These are phyloP conservation scores for Exophiala phaeomuriformis DNA, from an alignment of 2,329 filamentous ascomycete species.

Conservation along the genomic window DNA sequence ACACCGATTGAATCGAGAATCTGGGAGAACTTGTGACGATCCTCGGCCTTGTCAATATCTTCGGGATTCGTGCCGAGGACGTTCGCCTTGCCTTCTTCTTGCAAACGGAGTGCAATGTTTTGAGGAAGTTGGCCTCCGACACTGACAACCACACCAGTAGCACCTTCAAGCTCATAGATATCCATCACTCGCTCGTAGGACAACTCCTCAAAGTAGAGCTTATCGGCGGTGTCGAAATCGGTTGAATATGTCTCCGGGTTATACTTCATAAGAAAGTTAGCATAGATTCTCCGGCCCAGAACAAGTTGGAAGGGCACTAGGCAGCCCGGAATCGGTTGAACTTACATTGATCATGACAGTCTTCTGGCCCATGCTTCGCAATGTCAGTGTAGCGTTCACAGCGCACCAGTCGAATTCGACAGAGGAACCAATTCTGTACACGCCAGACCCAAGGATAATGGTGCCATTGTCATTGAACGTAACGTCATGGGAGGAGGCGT, in stretches of 20 bases:
- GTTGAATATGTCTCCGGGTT: conserved; percentile 77
- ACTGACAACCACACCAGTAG: conserved; percentile 83
- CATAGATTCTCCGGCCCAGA: conserved; percentile 2
- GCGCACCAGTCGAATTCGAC: conserved; percentile 99
- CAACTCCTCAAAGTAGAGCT: conserved; percentile 92
- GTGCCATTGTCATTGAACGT: conserved; percentile 87
- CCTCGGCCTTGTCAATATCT: conserved; percentile 96
- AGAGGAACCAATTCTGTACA: conserved; percentile 94
- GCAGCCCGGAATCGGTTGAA: conserved; percentile 20
- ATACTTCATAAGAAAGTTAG: conserved; percentile 36
- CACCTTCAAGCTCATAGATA: conserved; percentile 87
- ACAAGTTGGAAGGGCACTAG: background rate
- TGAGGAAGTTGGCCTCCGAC: conserved; percentile 94
- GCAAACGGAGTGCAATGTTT: conserved; percentile 90
- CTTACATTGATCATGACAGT: conserved; percentile 90
- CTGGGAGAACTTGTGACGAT: conserved; percentile 95
- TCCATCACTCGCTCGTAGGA: conserved; percentile 98
- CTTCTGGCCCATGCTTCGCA: conserved; percentile 85
- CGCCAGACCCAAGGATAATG: conserved; percentile 83
- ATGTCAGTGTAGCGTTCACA: conserved; percentile 76
- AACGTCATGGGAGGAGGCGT: conserved; percentile 87
- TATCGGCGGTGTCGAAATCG: conserved; percentile 83
- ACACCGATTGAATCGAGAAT: conserved; percentile 95
- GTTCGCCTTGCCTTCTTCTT: conserved; percentile 82
- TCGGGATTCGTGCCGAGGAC: conserved; percentile 86